Percentiles rank a stretch among this genome's conserved stretches.
Evolutionary conservation across 2,329 filamentous ascomycete species (phyloP).

Genomic region (Pleurostoma richardsiae): DNA sequence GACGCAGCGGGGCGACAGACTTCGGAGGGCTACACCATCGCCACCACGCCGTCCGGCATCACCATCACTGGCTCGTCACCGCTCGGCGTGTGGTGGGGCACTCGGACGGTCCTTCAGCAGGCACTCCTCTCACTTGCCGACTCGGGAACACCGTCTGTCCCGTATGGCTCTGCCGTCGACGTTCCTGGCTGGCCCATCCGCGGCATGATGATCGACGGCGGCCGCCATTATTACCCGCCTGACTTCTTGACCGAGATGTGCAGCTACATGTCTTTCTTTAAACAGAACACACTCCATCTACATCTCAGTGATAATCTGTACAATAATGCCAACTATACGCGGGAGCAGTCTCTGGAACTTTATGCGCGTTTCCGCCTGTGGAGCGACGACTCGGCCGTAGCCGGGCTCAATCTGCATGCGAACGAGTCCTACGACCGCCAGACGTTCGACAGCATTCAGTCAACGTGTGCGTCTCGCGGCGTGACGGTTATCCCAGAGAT

Average conservation of each 20-base stretch:
- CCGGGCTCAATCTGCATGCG: slow-evolving; percentile 39
- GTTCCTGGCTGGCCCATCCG: slow-evolving; percentile 44
- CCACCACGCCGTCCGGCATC: slow-evolving; percentile 31
- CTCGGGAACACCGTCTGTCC: slow-evolving; percentile 18
- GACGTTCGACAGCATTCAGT: slow-evolving; percentile 48
- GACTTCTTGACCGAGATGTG: slow-evolving; percentile 53
- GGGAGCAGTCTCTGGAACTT: slow-evolving; percentile 39
- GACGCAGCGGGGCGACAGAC: slow-evolving; percentile 40
- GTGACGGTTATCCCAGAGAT: slow-evolving; percentile 56
- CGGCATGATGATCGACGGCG: slow-evolving; percentile 48
- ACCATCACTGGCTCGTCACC: slow-evolving; percentile 46
- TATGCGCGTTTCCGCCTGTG: slow-evolving; percentile 51
- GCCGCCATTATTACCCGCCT: slow-evolving; percentile 50
- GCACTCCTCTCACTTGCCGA: slow-evolving; percentile 29
- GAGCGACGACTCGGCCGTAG: slow-evolving; percentile 40
- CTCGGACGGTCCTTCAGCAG: slow-evolving; percentile 48
- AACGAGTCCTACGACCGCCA: slow-evolving; percentile 51
- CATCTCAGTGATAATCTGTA: slow-evolving; percentile 54
- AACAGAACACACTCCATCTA: slow-evolving; percentile 54
- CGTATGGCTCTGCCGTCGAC: slow-evolving; percentile 38
- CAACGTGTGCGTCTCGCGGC: slow-evolving; percentile 45
- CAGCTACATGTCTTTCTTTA: slow-evolving; percentile 56
- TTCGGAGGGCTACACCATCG: slow-evolving; percentile 43
- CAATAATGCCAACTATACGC: slow-evolving; percentile 42
- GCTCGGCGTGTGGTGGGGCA: slow-evolving; percentile 54